phyloP scores from a whole-genome alignment of 2,329 filamentous ascomycete species.

The Aspergillus terreus region DNA sequence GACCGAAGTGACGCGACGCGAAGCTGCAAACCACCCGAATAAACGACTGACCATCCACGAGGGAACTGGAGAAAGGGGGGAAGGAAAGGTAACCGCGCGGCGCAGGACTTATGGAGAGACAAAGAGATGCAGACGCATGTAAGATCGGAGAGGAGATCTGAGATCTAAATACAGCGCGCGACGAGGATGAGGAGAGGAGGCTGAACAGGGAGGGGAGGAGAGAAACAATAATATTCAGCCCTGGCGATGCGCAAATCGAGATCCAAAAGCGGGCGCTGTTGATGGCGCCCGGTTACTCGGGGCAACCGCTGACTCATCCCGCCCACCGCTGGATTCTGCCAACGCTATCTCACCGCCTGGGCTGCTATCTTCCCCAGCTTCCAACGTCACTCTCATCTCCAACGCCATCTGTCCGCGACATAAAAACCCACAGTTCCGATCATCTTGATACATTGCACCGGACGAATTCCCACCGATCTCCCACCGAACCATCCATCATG shows the following conservation, averaged over 20 bases:
- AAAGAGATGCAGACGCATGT: slow-evolving; percentile 14
- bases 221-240: slow-evolving; percentile 12
- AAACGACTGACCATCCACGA: slow-evolving; percentile 16
- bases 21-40: slow-evolving; percentile 15
- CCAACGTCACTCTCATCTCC: neutral
- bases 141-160: slow-evolving; percentile 11
- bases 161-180: neutral
- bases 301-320: slow-evolving; percentile 34
- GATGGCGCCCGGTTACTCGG: slow-evolving; percentile 29
- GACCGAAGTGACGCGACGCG: slow-evolving; percentile 10
- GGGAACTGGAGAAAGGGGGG: neutral
- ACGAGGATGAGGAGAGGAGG: slow-evolving; percentile 1
- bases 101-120: slow-evolving; percentile 18
- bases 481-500: slow-evolving; percentile 12
- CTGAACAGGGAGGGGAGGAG: slow-evolving; percentile 4
- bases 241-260: slow-evolving; percentile 6
- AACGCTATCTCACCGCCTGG: slow-evolving; percentile 23
- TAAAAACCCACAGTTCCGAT: neutral
- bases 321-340: slow-evolving; percentile 30
- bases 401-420: neutral
- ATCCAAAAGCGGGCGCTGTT: slow-evolving; percentile 20
- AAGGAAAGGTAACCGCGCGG: slow-evolving; percentile 9
- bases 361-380: slow-evolving; percentile 3
- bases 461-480: neutral
- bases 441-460: neutral